Evolutionary conservation across 2,329 filamentous ascomycete species (phyloP), one percentile per base, ranked within the genome.

Genomic region (Beauveria sp.): DNA sequence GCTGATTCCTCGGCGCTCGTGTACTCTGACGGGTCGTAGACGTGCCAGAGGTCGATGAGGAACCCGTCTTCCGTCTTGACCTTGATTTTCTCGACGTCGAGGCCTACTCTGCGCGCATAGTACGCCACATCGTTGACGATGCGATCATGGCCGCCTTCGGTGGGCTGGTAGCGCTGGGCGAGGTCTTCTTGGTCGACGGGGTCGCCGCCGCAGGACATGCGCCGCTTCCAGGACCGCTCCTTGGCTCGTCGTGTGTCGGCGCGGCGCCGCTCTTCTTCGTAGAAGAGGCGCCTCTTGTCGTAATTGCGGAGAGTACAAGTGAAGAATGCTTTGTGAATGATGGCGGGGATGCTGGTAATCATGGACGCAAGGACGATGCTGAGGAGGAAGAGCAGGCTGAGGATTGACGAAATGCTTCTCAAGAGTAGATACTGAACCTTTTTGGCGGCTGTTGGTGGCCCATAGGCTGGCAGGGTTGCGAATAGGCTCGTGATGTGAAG

Each of bases 31-130:
- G 93, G 93, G 64, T 96, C 88, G 71, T 90, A 96, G 28, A 97
- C 80, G 71, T 97, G 93, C 87, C 90, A 96, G 1, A 97, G 79
- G 24, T 89, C 85, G 64, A 97, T 89, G 51, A 97, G 84, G 70
- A 96, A 97, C 1, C 92, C 92, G 68, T 97, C 93, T 71, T 97
- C 92, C 0, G 93, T 97, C 72, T 96, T 88, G 0, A 97, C 92
- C 55, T 90, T 80, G 68, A 91, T 90, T 10, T 83, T 83, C 69
- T 97, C 92, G 26, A 91, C 84, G 63, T 97, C 91, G 1, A 97
- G 80, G 0, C 93, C 93, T 16, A 96, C 91, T 14, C 92, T 81
- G 22, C 90, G 82, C 1, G 93, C 92, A 70, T 97, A 97, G 70
- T 97, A 94, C 3, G 82, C 82, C 22, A 92, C 84, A 67, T 97